Conservation (phyloP, 306 rosid genomes). For the Corylus americana region DNA sequence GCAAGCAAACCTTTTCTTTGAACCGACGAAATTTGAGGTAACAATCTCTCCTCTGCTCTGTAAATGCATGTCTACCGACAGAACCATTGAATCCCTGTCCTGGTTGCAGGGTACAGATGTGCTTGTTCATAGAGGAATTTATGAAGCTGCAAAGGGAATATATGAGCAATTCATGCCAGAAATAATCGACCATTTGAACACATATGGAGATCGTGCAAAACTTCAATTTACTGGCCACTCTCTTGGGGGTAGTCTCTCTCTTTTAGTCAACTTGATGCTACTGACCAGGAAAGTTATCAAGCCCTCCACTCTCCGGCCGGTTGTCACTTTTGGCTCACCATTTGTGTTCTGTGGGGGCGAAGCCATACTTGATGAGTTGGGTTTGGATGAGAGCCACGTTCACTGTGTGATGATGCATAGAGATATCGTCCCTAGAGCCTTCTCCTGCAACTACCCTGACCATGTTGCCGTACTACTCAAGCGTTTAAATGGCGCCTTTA, state of each 20-base stretch:
- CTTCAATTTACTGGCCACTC: constrained; percentile 92
- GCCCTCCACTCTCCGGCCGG: constrained; percentile 68
- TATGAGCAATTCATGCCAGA: constrained; percentile 82
- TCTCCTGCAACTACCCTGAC: constrained; percentile 89
- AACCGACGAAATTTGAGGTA: constrained; percentile 94
- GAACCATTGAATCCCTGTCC: neutral
- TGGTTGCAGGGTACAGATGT: constrained; percentile 62
- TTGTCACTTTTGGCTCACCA: constrained; percentile 89
- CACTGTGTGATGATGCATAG: constrained; percentile 88
- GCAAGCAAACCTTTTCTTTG: constrained; percentile 95
- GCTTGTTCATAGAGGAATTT: constrained; percentile 91
- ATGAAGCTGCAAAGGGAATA: constrained; percentile 95
- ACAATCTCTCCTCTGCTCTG: constrained; percentile 1
- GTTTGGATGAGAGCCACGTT: constrained; percentile 65
- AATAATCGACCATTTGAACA: constrained; percentile 63
- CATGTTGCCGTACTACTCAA: constrained; percentile 69
- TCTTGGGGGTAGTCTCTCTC: constrained; percentile 94
- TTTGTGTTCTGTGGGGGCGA: constrained; percentile 91
- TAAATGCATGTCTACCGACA: neutral
- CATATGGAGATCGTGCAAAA: constrained; percentile 68
- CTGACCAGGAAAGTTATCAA: constrained; percentile 55
- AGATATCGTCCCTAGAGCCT: constrained; percentile 96
- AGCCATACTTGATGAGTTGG: constrained; percentile 55
- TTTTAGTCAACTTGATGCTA: constrained; percentile 84
- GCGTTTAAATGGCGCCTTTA: constrained; percentile 68